phyloP scores from a whole-genome alignment of 1,284 basidiomycete genomes.

The Moesziomyces sp. region DNA sequence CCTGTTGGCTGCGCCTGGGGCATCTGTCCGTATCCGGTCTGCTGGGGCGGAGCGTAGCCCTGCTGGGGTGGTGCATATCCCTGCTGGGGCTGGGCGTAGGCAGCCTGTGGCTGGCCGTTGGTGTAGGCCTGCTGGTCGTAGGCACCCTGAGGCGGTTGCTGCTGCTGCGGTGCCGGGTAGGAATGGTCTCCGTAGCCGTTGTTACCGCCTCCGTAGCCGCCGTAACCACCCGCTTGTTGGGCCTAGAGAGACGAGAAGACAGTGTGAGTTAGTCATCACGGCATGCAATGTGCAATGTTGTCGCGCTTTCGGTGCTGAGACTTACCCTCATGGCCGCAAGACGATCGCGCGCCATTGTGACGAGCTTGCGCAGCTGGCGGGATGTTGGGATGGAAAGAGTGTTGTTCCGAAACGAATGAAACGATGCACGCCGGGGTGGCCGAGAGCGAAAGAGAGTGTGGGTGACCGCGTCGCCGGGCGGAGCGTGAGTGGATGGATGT shows the following conservation, averaged over 20 bases:
- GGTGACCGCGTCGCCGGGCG: too few species aligned
- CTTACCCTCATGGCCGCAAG: conserved; percentile 56
- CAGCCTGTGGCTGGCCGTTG: neutral
- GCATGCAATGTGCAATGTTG: neutral
- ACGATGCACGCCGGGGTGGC: too few species aligned
- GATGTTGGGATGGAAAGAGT: neutral
- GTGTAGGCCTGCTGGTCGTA: conserved; percentile 30
- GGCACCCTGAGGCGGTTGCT: conserved; percentile 22
- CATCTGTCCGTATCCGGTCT: conserved; percentile 32
- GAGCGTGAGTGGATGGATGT: too few species aligned
- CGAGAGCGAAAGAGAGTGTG: too few species aligned
- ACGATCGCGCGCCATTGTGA: conserved; percentile 54
- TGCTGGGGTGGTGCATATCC: neutral
- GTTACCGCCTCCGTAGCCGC: conserved; percentile 60
- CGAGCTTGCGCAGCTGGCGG: neutral
- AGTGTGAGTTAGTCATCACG: conserved; percentile 7
- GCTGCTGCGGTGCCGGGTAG: conserved; percentile 63
- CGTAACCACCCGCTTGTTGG: conserved; percentile 62
- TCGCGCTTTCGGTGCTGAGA: neutral
- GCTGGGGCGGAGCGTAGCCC: conserved; percentile 16
- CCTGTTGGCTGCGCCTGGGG: conserved; percentile 26
- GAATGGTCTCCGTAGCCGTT: conserved; percentile 67
- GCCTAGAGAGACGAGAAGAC: conserved; percentile 23
- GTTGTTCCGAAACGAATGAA: neutral
- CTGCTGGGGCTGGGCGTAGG: conserved; percentile 15